These are phyloP conservation scores for Quercus phellos DNA, from an alignment of 331 rosid species.

Conservation along the genomic window DNA sequence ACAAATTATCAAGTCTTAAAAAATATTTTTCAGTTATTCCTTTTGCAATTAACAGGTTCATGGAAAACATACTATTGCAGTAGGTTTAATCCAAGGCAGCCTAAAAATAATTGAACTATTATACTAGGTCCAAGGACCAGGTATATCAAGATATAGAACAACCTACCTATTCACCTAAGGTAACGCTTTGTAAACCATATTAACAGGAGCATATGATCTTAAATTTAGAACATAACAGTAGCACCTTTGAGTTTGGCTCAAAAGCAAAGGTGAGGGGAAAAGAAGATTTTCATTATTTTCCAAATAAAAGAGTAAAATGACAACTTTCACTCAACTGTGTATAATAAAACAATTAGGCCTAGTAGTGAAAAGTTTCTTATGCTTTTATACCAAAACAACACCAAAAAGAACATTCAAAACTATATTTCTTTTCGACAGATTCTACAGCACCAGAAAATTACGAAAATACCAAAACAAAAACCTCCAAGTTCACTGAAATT, in stretches of 20 bases:
- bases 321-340: neutral
- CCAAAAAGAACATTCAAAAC: neutral
- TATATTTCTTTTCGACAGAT: neutral
- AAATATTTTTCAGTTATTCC: no score
- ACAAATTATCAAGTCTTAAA: no score
- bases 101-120: no score
- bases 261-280: neutral
- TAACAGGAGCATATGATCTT: neutral
- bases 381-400: no score
- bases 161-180: neutral
- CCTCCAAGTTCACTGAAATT: neutral
- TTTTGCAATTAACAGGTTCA: no score
- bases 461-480: neutral
- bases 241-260: no score
- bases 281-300: neutral
- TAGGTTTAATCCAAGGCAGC: no score
- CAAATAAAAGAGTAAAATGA: neutral
- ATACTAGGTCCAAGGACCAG: no score
- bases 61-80: no score
- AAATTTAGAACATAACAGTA: neutral
- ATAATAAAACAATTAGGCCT: neutral
- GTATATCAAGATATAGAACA: neutral
- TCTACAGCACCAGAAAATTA: neutral
- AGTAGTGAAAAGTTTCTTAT: no score
- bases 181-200: neutral